Conservation (phyloP, 108 stramenopile species). For the Mayamaea pseudoterrestris region DNA sequence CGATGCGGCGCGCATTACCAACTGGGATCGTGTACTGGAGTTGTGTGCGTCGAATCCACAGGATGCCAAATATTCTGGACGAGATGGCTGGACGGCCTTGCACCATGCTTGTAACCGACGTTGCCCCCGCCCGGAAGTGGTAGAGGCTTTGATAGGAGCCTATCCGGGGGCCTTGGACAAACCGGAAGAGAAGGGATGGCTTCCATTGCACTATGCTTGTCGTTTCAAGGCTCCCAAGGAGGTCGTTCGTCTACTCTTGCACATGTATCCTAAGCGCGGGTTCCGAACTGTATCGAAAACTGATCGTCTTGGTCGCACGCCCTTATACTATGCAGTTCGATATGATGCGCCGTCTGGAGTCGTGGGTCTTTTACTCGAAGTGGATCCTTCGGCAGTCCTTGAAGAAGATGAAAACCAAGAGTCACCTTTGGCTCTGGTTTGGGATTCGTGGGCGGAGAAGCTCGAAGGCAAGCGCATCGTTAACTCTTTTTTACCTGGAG, state of each 20-base stretch:
- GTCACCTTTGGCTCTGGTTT: constrained; percentile 50
- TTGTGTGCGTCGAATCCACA: constrained; percentile 34
- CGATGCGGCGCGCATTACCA: constrained; percentile 57
- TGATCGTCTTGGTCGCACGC: constrained; percentile 39
- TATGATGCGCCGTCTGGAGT: constrained; percentile 77
- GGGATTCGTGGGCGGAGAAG: constrained; percentile 69
- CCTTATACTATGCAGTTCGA: constrained; percentile 65
- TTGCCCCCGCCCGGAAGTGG: constrained; percentile 52
- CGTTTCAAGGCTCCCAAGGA: constrained; percentile 61
- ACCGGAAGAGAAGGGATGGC: constrained; percentile 51
- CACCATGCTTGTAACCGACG: constrained; percentile 67
- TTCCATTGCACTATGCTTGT: constrained; percentile 61
- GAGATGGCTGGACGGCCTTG: constrained; percentile 60
- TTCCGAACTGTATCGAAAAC: constrained; percentile 25
- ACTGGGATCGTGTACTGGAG: constrained; percentile 41
- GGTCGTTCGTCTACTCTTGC: constrained; percentile 41
- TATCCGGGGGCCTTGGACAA: constrained; percentile 50
- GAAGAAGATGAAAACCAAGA: constrained; percentile 64
- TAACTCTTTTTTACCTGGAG: constrained; percentile 11
- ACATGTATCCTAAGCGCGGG: constrained; percentile 32
- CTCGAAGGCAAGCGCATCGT: constrained; percentile 47
- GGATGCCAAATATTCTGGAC: constrained; percentile 38
- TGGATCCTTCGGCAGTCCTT: constrained; percentile 53
- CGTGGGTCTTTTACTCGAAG: constrained; percentile 46
- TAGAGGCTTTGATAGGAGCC: constrained; percentile 42